phyloP scores from a whole-genome alignment of 805 yeast genomes.

The Phaffomyces antillensis region DNA sequence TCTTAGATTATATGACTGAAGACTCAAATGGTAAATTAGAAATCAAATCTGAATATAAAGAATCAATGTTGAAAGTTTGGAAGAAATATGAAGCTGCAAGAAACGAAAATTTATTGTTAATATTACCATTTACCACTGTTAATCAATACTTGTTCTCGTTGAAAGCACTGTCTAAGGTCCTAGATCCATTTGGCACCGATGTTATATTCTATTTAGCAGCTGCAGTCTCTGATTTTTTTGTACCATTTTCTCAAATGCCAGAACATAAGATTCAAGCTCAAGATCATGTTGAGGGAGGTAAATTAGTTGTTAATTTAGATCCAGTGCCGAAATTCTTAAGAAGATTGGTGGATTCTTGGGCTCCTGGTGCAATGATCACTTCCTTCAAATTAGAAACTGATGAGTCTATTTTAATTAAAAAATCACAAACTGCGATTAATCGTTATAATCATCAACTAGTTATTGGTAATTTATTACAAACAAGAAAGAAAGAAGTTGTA shows the following conservation, averaged over 20 bases:
- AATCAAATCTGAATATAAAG: constrained; percentile 53
- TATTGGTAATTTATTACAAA: constrained; percentile 86
- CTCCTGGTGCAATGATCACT: constrained; percentile 88
- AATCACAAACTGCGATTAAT: constrained; percentile 71
- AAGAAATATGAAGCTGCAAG: constrained; percentile 41
- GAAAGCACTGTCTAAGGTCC: constrained; percentile 51
- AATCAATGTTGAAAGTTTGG: constrained; percentile 52
- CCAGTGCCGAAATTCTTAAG: constrained; percentile 94
- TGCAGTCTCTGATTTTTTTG: constrained; percentile 94
- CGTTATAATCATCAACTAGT: constrained; percentile 91
- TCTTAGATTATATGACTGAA: constrained; percentile 72
- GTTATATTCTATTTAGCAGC: constrained; percentile 90
- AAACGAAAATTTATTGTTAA: constrained; percentile 32
- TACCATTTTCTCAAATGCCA: constrained; percentile 79
- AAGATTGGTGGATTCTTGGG: constrained; percentile 88
- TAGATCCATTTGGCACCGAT: constrained; percentile 46
- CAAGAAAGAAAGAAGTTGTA: constrained; percentile 81
- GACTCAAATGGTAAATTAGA: constrained; percentile 45
- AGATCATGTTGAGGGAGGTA: constrained; percentile 49
- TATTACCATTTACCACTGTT: constrained; percentile 89
- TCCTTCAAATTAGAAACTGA: constrained; percentile 95
- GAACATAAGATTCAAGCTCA: constrained; percentile 93
- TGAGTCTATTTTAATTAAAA: constrained; percentile 53
- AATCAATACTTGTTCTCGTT: constrained; percentile 88
- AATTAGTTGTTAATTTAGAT: constrained; percentile 76